A percentile compares a stretch with the other conserved stretches of the same genome.
These are phyloP conservation scores for Lepidopterella palustris DNA, from an alignment of 495 filamentous ascomycete species.

Conservation along the genomic window DNA sequence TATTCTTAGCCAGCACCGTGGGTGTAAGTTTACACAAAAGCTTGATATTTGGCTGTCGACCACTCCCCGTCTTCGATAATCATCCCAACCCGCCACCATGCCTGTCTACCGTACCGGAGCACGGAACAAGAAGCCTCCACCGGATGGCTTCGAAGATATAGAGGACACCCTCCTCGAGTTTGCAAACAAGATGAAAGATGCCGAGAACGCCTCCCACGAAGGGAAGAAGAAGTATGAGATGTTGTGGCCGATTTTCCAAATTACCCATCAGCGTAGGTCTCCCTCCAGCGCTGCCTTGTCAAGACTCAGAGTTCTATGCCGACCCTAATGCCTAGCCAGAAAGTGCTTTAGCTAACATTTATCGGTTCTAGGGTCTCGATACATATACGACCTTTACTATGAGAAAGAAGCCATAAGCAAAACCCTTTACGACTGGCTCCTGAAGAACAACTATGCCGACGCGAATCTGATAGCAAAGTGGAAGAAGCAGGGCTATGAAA, in stretches of 20 bases:
- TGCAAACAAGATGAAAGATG: slow-evolving; percentile 98
- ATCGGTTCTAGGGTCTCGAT: slow-evolving; percentile 56
- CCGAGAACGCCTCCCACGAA: slow-evolving; percentile 70
- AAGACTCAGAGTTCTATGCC: too few relatives aligned
- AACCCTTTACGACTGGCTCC: slow-evolving; percentile 86
- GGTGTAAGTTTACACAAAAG: background rate
- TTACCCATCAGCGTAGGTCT: slow-evolving; percentile 79
- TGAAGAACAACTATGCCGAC: slow-evolving; percentile 96
- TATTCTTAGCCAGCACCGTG: background rate
- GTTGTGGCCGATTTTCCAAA: slow-evolving; percentile 96
- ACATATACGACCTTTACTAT: slow-evolving; percentile 98
- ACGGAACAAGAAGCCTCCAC: slow-evolving; percentile 81
- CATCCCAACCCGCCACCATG: slow-evolving; percentile 49
- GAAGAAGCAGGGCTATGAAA: slow-evolving; percentile 99
- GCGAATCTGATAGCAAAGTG: slow-evolving; percentile 94
- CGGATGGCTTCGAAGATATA: slow-evolving; percentile 91
- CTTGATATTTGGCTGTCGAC: background rate
- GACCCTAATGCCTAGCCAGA: too few relatives aligned
- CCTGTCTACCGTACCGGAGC: slow-evolving; percentile 66
- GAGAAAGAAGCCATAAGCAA: slow-evolving; percentile 92
- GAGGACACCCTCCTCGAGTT: slow-evolving; percentile 96
- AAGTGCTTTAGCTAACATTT: background rate
- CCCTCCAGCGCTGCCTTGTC: too few relatives aligned
- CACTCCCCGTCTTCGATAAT: background rate
- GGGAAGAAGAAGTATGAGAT: slow-evolving; percentile 81